These are phyloP conservation scores for Globisporangium nunn DNA, from an alignment of 352 stramenopile genomes.

Conservation along the genomic window DNA sequence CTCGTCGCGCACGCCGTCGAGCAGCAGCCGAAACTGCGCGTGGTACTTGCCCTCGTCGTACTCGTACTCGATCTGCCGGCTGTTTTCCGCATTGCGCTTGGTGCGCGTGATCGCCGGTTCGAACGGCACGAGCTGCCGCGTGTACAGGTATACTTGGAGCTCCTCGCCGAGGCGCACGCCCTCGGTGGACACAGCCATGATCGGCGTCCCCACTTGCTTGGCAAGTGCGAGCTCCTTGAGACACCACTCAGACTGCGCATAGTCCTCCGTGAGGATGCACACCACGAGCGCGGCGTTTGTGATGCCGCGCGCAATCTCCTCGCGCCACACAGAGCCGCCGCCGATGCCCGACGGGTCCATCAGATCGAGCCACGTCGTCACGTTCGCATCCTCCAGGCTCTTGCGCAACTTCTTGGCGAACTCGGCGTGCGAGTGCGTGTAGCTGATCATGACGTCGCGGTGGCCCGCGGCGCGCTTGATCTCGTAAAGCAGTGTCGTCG, in stretches of 20 bases:
- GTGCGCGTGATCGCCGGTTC: conserved; percentile 54
- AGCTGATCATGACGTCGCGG: conserved; percentile 85
- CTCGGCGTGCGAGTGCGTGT: conserved; percentile 77
- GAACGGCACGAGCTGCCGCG: conserved; percentile 74
- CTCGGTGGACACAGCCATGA: conserved; percentile 69
- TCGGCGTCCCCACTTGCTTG: conserved; percentile 74
- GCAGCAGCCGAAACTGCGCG: conserved; percentile 62
- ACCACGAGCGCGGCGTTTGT: conserved; percentile 69
- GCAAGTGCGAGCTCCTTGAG: conserved; percentile 77
- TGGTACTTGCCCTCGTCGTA: conserved; percentile 70
- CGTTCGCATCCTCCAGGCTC: conserved; percentile 58
- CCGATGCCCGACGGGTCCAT: conserved; percentile 84
- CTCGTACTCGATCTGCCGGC: conserved; percentile 69
- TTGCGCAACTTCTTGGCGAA: conserved; percentile 77
- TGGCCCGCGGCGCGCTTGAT: conserved; percentile 75
- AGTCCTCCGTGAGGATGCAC: conserved; percentile 77
- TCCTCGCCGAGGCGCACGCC: conserved; percentile 59
- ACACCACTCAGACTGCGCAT: conserved; percentile 75
- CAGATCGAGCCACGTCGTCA: conserved; percentile 83
- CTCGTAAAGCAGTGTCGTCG: conserved; percentile 69
- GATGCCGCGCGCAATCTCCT: conserved; percentile 76
- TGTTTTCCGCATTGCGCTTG: conserved; percentile 43
- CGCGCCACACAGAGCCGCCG: conserved; percentile 71
- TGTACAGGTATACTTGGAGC: conserved; percentile 82
- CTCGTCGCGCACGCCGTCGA: conserved; percentile 79